Conservation (phyloP, 2,329 filamentous ascomycete species). For the Fusarium tanahbumbuense region DNA sequence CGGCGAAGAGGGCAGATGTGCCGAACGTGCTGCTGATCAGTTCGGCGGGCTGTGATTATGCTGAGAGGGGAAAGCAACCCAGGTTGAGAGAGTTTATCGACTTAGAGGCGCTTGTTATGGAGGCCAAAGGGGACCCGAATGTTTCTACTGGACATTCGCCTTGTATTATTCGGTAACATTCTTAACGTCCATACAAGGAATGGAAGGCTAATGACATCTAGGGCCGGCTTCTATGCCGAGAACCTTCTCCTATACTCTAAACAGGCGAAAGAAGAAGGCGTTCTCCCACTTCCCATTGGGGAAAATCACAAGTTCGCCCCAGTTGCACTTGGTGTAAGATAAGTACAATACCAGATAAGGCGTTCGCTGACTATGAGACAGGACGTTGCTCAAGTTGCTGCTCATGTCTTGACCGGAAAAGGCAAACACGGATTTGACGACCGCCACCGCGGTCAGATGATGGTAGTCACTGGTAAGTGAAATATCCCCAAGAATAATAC, state of each 20-base stretch:
- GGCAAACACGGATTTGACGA: slow-evolving; percentile 26
- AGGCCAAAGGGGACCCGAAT: slow-evolving; percentile 53
- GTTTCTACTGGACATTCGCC: slow-evolving; percentile 9
- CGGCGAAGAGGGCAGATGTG: slow-evolving; percentile 18
- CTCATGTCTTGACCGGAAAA: slow-evolving; percentile 21
- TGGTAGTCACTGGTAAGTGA: slow-evolving; percentile 10
- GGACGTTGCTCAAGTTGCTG: slow-evolving; percentile 26
- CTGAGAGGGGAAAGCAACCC: slow-evolving; percentile 61
- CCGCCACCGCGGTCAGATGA: slow-evolving; percentile 16
- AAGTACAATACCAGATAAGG: fast-evolving
- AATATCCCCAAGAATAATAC: fast-evolving
- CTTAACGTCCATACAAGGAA: fast-evolving
- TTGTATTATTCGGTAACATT: slow-evolving; percentile 13
- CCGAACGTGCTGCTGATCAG: slow-evolving; percentile 23
- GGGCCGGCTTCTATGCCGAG: slow-evolving; percentile 22
- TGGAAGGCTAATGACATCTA: background rate
- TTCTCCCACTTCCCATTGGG: slow-evolving; percentile 11
- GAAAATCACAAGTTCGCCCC: slow-evolving; percentile 25
- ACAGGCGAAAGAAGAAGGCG: slow-evolving; percentile 10
- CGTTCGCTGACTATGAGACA: background rate
- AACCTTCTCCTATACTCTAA: slow-evolving; percentile 16
- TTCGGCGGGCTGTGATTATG: slow-evolving; percentile 48
- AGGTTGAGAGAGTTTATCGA: slow-evolving; percentile 63
- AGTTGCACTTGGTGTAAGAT: slow-evolving; percentile 16
- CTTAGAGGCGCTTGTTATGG: slow-evolving; percentile 57